A percentile compares a stretch with the other conserved stretches of the same genome.
phyloP scores from a whole-genome alignment of 208 protist species.

The Balamuthia mandrillaris region DNA sequence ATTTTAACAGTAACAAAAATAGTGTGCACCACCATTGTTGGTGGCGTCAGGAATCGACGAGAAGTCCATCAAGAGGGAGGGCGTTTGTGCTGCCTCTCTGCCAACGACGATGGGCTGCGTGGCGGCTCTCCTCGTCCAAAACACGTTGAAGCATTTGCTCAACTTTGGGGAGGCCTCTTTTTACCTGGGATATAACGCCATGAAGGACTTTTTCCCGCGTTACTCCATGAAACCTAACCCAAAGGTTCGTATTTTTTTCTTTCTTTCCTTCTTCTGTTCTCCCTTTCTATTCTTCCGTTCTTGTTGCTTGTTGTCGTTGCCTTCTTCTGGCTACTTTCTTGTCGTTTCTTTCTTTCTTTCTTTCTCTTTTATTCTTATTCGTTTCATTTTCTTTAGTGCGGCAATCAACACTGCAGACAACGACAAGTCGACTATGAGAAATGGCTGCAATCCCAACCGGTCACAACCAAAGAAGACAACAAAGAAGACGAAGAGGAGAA shows the following conservation, averaged over 20 bases:
- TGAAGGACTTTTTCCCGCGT: constrained; percentile 89
- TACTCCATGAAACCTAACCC: constrained; percentile 85
- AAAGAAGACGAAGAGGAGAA: constrained; percentile 23
- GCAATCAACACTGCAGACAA: not conserved
- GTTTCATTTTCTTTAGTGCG: no score
- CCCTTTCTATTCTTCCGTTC: no score
- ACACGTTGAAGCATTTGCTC: constrained; percentile 86
- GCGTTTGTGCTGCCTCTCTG: constrained; percentile 93
- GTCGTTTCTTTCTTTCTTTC: no score
- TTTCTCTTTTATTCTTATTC: no score
- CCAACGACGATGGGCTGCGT: constrained; percentile 95
- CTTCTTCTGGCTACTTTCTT: no score
- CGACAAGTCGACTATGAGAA: constrained; percentile 6
- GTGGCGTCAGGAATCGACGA: constrained; percentile 84
- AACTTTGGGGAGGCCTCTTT: constrained; percentile 85
- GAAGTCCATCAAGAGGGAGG: constrained; percentile 84
- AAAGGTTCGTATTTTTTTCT: no score
- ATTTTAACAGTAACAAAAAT: not conserved
- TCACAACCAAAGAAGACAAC: not conserved
- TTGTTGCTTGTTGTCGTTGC: no score
- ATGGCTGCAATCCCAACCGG: not conserved
- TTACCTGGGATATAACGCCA: constrained; percentile 92
- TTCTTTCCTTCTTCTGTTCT: no score
- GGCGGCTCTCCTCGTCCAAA: constrained; percentile 91
- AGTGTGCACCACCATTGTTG: constrained; percentile 89